Percentiles rank a stretch among this genome's conserved stretches.
These are phyloP conservation scores for Septoria petroselini DNA, from an alignment of 2,329 filamentous ascomycete species.

Conservation along the genomic window DNA sequence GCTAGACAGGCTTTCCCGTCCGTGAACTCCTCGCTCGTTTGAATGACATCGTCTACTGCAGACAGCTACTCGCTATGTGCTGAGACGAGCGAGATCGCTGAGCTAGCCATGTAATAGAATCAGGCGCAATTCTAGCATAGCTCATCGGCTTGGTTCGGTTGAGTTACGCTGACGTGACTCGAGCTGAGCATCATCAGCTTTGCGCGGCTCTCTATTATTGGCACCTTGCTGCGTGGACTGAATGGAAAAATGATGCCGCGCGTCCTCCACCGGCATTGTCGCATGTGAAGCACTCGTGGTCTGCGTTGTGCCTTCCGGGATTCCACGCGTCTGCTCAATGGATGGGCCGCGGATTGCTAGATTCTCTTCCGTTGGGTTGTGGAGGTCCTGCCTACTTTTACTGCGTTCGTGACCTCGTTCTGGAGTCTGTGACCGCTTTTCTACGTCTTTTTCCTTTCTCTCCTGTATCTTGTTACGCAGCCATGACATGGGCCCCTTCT, in stretches of 20 bases:
- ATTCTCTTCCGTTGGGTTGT: slow-evolving; percentile 17
- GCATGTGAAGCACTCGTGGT: neutral
- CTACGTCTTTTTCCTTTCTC: slow-evolving; percentile 53
- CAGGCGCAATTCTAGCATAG: too few species aligned
- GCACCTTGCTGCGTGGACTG: neutral
- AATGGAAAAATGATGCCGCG: neutral
- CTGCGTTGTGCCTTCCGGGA: neutral
- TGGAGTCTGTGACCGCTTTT: slow-evolving; percentile 43
- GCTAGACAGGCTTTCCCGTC: neutral
- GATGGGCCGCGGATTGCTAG: slow-evolving; percentile 26
- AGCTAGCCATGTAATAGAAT: too few species aligned
- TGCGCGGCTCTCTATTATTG: neutral
- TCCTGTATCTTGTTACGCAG: slow-evolving; percentile 64
- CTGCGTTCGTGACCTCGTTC: slow-evolving; percentile 36
- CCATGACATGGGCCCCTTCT: slow-evolving; percentile 62
- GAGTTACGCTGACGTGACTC: too few species aligned
- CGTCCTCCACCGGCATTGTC: too few species aligned
- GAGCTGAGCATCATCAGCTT: too few species aligned
- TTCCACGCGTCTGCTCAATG: slow-evolving; percentile 19
- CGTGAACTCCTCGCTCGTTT: neutral
- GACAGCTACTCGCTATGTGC: too few species aligned
- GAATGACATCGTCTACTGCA: neutral
- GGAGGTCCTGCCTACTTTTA: slow-evolving; percentile 32
- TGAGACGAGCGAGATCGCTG: too few species aligned
- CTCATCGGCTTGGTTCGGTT: too few species aligned